These are phyloP conservation scores for Rossbeevera mucosa DNA, from an alignment of 768 basidiomycete genomes.

Conservation along the genomic window DNA sequence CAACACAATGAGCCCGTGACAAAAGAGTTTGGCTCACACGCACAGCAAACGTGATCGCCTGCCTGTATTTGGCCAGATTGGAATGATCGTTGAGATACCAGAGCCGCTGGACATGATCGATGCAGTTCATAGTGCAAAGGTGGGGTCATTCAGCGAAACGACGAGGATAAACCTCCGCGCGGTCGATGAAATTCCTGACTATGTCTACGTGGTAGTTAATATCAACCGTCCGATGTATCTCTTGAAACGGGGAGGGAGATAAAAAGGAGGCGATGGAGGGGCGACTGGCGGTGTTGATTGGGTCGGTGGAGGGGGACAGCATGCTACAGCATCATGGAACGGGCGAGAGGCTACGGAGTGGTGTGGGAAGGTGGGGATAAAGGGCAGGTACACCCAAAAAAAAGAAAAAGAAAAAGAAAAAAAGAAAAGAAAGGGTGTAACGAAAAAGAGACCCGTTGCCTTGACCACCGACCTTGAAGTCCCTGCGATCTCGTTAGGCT, in stretches of 20 bases:
- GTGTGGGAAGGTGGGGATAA: conserved; percentile 19
- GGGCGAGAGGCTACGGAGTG: neutral
- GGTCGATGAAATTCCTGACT: too few species aligned
- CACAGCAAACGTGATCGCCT: conserved; percentile 3
- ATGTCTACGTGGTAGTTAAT: too few species aligned
- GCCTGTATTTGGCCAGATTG: neutral
- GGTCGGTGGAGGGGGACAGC: neutral
- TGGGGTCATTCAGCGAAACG: too few species aligned
- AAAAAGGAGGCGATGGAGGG: conserved; percentile 4
- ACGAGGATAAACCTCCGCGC: too few species aligned
- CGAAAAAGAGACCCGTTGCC: conserved; percentile 37
- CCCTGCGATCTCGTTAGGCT: conserved; percentile 31
- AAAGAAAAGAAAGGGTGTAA: conserved; percentile 1
- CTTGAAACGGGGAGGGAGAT: too few species aligned
- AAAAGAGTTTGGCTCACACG: neutral
- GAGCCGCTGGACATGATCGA: neutral
- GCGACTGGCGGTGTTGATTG: conserved; percentile 2
- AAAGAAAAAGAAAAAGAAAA: neutral
- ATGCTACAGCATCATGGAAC: neutral
- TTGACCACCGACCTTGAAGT: conserved; percentile 46
- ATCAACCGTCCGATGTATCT: too few species aligned
- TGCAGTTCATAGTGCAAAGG: neutral
- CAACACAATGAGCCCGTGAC: neutral
- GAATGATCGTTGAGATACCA: neutral
- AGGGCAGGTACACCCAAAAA: conserved; percentile 15